phyloP scores from a whole-genome alignment of 1,284 basidiomycete species.

The Cutaneotrichosporon cutaneum region DNA sequence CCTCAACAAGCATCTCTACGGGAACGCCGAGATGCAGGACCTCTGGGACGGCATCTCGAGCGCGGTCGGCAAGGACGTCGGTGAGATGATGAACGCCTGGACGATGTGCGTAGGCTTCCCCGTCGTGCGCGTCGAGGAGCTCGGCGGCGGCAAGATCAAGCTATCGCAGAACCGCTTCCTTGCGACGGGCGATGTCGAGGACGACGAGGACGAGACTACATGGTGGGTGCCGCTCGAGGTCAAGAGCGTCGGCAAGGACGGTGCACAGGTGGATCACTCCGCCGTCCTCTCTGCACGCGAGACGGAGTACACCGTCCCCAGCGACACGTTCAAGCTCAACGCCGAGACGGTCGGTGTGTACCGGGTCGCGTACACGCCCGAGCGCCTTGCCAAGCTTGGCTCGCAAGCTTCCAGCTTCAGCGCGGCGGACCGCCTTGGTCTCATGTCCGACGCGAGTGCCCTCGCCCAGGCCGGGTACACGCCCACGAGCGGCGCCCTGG shows the following conservation, averaged over 20 bases:
- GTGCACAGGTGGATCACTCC: conserved; percentile 60
- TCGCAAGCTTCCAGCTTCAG: conserved; percentile 76
- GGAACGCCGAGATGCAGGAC: conserved; percentile 80
- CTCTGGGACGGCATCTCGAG: conserved; percentile 85
- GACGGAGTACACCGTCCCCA: conserved; percentile 63
- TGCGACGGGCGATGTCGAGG: conserved; percentile 72
- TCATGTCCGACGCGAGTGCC: conserved; percentile 76
- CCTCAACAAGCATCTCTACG: conserved; percentile 81
- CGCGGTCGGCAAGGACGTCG: conserved; percentile 74
- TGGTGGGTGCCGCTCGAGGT: conserved; percentile 82
- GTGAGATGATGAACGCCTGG: conserved; percentile 88
- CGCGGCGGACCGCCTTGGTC: conserved; percentile 80
- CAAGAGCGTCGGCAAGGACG: conserved; percentile 58
- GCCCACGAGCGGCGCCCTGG: conserved; percentile 72
- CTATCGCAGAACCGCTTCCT: conserved; percentile 91
- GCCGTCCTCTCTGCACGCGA: conserved; percentile 71
- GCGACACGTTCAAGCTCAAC: conserved; percentile 79
- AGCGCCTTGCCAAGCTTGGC: conserved; percentile 75
- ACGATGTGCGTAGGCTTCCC: conserved; percentile 86
- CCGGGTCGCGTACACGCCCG: conserved; percentile 82
- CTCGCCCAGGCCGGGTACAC: conserved; percentile 77
- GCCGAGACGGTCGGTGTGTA: conserved; percentile 83
- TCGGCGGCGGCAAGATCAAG: conserved; percentile 62
- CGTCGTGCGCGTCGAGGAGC: conserved; percentile 81
- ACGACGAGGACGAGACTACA: conserved; percentile 84